phyloP scores from a whole-genome alignment of 345 rosid genomes.

The Citrus hindsii region DNA sequence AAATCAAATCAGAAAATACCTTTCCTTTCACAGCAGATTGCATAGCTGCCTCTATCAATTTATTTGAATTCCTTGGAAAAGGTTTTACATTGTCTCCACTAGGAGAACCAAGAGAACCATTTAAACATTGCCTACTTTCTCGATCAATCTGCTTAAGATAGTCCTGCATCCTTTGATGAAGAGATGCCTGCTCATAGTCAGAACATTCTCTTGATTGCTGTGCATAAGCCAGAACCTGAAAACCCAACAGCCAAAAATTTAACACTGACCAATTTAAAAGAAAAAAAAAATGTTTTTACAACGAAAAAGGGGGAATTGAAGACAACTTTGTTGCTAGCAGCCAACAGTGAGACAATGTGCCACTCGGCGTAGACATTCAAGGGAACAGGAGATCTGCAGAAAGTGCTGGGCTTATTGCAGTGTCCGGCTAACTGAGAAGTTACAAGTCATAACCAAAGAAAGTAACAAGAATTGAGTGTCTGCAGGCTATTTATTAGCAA shows the following conservation, averaged over 20 bases:
- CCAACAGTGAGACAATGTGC: not conserved
- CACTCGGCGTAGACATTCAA: not conserved
- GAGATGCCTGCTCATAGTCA: constrained; percentile 73
- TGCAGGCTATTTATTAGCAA: not conserved
- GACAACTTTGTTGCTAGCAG: not conserved
- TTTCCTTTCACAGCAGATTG: constrained; percentile 73
- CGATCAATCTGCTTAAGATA: constrained; percentile 60
- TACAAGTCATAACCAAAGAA: not conserved
- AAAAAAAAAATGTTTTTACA: not conserved
- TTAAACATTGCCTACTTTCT: constrained; percentile 37
- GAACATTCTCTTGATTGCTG: constrained; percentile 83
- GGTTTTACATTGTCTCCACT: constrained; percentile 37
- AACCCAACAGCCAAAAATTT: constrained; percentile 3
- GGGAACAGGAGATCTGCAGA: not conserved
- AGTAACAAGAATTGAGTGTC: not conserved
- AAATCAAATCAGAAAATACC: constrained; percentile 30
- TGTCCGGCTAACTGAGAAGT: not conserved
- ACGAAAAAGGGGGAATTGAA: not conserved
- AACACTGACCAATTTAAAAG: constrained; percentile 1
- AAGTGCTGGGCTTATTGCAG: not conserved
- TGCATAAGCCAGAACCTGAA: constrained; percentile 72
- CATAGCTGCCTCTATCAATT: constrained; percentile 75
- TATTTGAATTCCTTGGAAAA: constrained; percentile 51
- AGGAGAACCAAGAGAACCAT: constrained; percentile 33
- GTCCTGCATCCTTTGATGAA: constrained; percentile 72